phyloP scores from a whole-genome alignment of 345 rosid genomes.

The Kandelia obovata region DNA sequence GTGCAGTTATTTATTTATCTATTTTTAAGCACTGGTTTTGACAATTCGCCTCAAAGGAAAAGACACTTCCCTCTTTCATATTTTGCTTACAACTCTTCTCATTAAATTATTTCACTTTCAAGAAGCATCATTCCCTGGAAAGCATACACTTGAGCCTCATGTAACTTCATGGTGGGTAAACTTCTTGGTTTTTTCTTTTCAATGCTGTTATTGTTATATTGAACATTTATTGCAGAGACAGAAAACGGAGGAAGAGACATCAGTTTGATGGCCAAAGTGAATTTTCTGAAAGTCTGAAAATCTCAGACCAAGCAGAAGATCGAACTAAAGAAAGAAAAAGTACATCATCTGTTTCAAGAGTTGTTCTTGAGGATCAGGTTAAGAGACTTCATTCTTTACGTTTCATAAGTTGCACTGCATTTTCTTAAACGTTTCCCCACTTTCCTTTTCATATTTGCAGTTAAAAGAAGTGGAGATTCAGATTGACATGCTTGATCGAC shows the following conservation, averaged over 20 bases:
- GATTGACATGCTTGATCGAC: constrained; percentile 44
- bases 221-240: constrained; percentile 33
- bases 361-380: constrained; percentile 64
- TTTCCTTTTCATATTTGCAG: constrained; percentile 41
- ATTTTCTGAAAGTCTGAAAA: constrained; percentile 51
- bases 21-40: too few relatives aligned
- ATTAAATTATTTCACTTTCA: too few relatives aligned
- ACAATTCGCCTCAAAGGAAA: too few relatives aligned
- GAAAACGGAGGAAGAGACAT: constrained; percentile 45
- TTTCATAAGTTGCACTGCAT: not conserved
- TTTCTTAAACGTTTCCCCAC: not conserved
- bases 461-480: constrained; percentile 54
- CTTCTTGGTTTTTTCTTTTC: not conserved
- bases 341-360: constrained; percentile 37
- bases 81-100: too few relatives aligned
- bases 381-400: constrained; percentile 5
- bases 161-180: not conserved
- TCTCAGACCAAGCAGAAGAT: constrained; percentile 46
- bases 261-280: constrained; percentile 54
- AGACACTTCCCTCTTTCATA: too few relatives aligned
- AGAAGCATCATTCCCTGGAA: too few relatives aligned
- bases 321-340: constrained; percentile 44
- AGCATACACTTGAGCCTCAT: too few relatives aligned
- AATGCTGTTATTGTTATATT: not conserved
- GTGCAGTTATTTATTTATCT: too few relatives aligned